A percentile compares a stretch with the other conserved stretches of the same genome.
phyloP scores from a whole-genome alignment of 208 protist genomes.

The Acanthamoeba divionensis region DNA sequence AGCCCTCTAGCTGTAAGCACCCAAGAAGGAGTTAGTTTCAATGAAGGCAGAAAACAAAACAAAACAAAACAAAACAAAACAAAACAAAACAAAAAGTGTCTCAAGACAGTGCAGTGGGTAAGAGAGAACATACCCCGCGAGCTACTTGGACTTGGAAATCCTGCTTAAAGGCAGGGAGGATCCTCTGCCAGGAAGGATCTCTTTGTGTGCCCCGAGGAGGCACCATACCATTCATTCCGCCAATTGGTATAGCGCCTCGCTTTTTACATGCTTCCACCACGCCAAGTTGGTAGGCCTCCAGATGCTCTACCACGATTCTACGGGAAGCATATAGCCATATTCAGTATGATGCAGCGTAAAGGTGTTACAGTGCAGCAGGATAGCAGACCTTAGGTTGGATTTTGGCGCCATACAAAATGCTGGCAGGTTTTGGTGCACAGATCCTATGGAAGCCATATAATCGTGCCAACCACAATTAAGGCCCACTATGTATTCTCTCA shows the following conservation, averaged over 20 bases:
- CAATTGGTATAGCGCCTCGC: slow-evolving; percentile 8
- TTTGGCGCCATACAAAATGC: slow-evolving; percentile 29
- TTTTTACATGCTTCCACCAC: slow-evolving; percentile 32
- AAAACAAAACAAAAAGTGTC: not conserved
- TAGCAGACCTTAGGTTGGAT: not conserved
- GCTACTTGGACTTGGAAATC: slow-evolving; percentile 27
- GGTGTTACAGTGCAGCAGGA: not conserved
- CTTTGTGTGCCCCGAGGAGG: not conserved
- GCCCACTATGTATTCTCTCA: slow-evolving; percentile 21
- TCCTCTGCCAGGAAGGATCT: not conserved
- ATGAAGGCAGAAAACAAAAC: not conserved
- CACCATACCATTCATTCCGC: slow-evolving; percentile 41
- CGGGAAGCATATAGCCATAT: not conserved
- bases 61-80: not conserved
- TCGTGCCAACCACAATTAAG: slow-evolving; percentile 47
- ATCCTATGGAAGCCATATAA: slow-evolving; percentile 35
- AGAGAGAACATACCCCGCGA: not conserved
- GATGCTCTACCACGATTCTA: slow-evolving; percentile 38
- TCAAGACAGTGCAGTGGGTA: not conserved
- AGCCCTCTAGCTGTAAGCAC: slow-evolving; percentile 20
- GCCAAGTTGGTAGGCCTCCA: slow-evolving; percentile 43
- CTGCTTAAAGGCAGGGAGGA: not conserved
- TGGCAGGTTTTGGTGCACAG: slow-evolving; percentile 27
- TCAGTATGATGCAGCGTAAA: not conserved
- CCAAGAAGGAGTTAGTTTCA: no score